Evolutionary conservation across 192 early-diverging fungal genomes (phyloP).

Genomic region (Coemansia erecta): DNA sequence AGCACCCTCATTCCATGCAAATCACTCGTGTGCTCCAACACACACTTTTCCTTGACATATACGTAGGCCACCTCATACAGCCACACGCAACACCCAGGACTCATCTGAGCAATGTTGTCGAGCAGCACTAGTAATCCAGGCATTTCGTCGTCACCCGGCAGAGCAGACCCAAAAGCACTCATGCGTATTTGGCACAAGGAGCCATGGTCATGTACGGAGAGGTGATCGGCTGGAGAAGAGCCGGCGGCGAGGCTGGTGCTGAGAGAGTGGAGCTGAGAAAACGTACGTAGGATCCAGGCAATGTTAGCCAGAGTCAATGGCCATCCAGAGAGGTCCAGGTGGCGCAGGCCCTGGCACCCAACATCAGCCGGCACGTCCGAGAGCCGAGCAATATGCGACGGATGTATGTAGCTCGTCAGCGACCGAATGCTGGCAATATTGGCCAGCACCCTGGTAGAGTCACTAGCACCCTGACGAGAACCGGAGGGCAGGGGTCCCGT

Average conservation of each 20-base stretch:
- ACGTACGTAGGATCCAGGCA: slow-evolving; percentile 23
- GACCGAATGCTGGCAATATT: slow-evolving; percentile 33
- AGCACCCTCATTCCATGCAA: background rate
- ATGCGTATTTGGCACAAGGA: too few species aligned
- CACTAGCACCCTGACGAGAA: slow-evolving; percentile 18
- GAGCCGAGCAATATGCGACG: slow-evolving; percentile 40
- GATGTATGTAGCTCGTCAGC: slow-evolving; percentile 35
- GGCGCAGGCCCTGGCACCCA: slow-evolving; percentile 7
- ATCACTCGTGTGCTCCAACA: background rate
- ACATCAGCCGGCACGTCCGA: slow-evolving; percentile 25
- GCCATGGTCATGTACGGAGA: too few species aligned
- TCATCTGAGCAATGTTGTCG: background rate
- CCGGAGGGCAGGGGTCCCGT: slow-evolving; percentile 25
- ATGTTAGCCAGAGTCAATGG: slow-evolving; percentile 33
- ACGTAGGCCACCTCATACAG: slow-evolving; percentile 27
- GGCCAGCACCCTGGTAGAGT: slow-evolving; percentile 41
- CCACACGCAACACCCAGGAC: slow-evolving; percentile 13
- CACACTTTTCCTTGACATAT: slow-evolving; percentile 15
- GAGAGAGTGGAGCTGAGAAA: slow-evolving; percentile 11
- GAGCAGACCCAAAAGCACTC: too few species aligned
- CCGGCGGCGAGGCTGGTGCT: slow-evolving; percentile 14
- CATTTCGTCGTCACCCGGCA: too few species aligned
- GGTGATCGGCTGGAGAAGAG: too few species aligned
- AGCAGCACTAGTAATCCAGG: too few species aligned
- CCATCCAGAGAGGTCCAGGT: slow-evolving; percentile 46